Conservation (phyloP, 768 basidiomycete genomes). For the Piloderma croceum region DNA sequence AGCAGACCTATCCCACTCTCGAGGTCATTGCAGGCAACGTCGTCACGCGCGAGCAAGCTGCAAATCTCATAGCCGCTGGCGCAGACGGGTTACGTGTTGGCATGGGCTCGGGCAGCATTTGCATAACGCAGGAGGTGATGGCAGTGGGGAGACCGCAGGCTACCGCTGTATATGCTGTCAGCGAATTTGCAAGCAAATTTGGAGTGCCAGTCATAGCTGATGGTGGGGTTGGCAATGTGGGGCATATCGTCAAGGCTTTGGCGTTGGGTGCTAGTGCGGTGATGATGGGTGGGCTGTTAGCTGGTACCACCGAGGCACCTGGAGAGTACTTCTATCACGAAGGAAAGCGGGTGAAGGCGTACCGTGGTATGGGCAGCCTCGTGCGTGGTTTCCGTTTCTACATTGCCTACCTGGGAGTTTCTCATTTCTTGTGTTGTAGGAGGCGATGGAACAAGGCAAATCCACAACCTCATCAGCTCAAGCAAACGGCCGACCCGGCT, state of each 20-base stretch:
- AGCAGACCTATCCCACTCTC: constrained; percentile 73
- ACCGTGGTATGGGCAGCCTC: constrained; percentile 96
- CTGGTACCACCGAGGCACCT: constrained; percentile 94
- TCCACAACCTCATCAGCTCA: constrained; percentile 29
- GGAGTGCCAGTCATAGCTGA: constrained; percentile 97
- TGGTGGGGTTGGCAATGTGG: constrained; percentile 92
- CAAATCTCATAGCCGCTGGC: constrained; percentile 86
- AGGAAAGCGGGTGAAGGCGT: constrained; percentile 97
- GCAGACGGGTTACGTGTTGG: constrained; percentile 95
- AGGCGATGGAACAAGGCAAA: constrained; percentile 85
- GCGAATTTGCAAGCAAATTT: constrained; percentile 89
- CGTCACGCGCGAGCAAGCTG: constrained; percentile 96
- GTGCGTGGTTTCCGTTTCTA: constrained; percentile 32
- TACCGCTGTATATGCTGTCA: constrained; percentile 93
- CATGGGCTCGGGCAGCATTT: constrained; percentile 98
- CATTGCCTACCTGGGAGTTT: neutral
- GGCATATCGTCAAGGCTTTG: constrained; percentile 96
- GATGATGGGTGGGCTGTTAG: constrained; percentile 97
- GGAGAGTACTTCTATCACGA: constrained; percentile 99
- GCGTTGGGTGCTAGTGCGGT: constrained; percentile 91
- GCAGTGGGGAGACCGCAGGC: constrained; percentile 98
- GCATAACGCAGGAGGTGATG: constrained; percentile 99
- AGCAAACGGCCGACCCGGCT: constrained; percentile 17
- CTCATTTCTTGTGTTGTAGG: constrained; percentile 25
- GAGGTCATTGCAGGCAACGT: constrained; percentile 98